phyloP scores from a whole-genome alignment of 2,329 filamentous ascomycete species.

The Neonectria magnoliae region DNA sequence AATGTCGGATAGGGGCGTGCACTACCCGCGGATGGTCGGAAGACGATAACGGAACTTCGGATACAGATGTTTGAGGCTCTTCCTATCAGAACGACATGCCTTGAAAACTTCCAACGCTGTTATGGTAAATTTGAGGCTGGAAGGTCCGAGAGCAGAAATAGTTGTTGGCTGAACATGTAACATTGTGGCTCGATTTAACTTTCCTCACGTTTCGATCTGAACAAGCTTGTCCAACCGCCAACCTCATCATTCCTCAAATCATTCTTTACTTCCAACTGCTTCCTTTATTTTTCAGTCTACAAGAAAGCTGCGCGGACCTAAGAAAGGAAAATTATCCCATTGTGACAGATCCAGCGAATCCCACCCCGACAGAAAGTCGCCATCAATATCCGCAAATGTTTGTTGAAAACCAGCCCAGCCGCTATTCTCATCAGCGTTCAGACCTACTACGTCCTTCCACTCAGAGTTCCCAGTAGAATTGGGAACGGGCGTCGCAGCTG shows the following conservation, averaged over 20 bases:
- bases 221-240: background rate
- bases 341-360: conserved; percentile 38
- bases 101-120: background rate
- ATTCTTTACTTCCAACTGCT: background rate
- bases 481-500: background rate
- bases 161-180: background rate
- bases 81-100: background rate
- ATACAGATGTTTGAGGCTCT: conserved; percentile 2
- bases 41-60: conserved; percentile 23
- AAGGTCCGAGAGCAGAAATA: background rate
- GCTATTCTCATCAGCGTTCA: background rate
- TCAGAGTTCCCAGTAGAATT: background rate
- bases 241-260: background rate
- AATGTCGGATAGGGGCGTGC: conserved; percentile 19
- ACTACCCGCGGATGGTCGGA: conserved; percentile 25
- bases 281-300: conserved; percentile 10
- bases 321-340: conserved; percentile 41
- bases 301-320: conserved; percentile 17
- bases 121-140: too few relatives aligned
- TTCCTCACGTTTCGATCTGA: background rate
- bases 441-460: background rate
- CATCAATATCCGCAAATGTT: conserved; percentile 16
- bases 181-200: background rate
- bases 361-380: conserved; percentile 39
- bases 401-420: conserved; percentile 16